phyloP scores from a whole-genome alignment of 2,329 filamentous ascomycete genomes.

The Rhynchosporium agropyri region DNA sequence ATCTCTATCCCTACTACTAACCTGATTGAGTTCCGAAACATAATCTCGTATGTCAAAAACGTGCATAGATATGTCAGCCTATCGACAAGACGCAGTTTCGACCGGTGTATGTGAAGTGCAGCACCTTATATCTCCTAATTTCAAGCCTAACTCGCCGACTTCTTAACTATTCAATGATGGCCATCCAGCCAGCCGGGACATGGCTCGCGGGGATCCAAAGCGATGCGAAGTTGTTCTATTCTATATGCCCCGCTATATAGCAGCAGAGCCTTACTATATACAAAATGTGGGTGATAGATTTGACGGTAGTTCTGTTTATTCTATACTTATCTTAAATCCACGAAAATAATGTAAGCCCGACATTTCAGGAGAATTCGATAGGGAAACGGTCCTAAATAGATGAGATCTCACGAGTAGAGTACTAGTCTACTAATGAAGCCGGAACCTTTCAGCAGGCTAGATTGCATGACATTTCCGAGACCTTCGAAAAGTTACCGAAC shows the following conservation, averaged over 20 bases:
- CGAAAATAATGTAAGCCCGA: neutral
- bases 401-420: conserved; percentile 2
- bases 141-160: neutral
- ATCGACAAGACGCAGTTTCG: conserved; percentile 5
- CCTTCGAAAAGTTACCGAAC: neutral
- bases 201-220: neutral
- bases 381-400: neutral
- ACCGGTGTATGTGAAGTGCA: neutral
- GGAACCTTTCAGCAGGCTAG: conserved; percentile 5
- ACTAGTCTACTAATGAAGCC: conserved; percentile 1
- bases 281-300: neutral
- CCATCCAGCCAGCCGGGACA: neutral
- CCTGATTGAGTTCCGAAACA: neutral
- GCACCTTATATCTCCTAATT: neutral
- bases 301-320: neutral
- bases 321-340: neutral
- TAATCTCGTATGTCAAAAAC: conserved; percentile 6
- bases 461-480: neutral
- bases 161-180: conserved; percentile 2
- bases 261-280: neutral
- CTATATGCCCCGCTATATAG: neutral
- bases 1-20: neutral
- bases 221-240: neutral
- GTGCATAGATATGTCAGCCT: conserved; percentile 13
- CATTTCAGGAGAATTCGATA: neutral